Evolutionary conservation across 768 basidiomycete genomes (phyloP).

Genomic region (Pleurotus eryngii): DNA sequence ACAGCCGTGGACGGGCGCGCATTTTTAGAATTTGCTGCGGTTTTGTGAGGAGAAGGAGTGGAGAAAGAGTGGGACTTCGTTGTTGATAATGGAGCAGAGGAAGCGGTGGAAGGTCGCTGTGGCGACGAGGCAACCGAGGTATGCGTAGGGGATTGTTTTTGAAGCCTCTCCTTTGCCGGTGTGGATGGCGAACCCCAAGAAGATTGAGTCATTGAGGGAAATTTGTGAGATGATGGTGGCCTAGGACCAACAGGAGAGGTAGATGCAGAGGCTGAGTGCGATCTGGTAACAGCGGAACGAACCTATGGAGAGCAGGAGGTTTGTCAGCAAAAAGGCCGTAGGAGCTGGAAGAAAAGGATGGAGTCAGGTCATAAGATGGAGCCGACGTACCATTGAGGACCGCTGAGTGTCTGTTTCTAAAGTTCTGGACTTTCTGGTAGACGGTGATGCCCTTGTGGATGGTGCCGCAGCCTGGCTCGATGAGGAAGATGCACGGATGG

Average conservation of each 20-base stretch:
- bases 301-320: background rate
- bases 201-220: background rate
- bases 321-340: no score
- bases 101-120: conserved; percentile 1
- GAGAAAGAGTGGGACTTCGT: background rate
- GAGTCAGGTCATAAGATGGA: no score
- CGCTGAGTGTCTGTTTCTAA: no score
- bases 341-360: no score
- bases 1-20: background rate
- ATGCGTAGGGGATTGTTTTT: background rate
- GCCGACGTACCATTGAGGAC: no score
- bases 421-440: no score
- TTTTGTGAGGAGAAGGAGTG: background rate
- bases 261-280: background rate
- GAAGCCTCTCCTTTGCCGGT: background rate
- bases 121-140: background rate
- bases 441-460: no score
- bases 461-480: no score
- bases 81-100: background rate
- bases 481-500: no score
- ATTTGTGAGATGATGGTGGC: conserved; percentile 4
- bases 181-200: background rate
- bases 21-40: background rate
- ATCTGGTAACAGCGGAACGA: conserved; percentile 1
- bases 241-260: background rate